These are phyloP conservation scores for Oryza nivara DNA, from an alignment of 176 grass and related monocot genomes.

Conservation along the genomic window DNA sequence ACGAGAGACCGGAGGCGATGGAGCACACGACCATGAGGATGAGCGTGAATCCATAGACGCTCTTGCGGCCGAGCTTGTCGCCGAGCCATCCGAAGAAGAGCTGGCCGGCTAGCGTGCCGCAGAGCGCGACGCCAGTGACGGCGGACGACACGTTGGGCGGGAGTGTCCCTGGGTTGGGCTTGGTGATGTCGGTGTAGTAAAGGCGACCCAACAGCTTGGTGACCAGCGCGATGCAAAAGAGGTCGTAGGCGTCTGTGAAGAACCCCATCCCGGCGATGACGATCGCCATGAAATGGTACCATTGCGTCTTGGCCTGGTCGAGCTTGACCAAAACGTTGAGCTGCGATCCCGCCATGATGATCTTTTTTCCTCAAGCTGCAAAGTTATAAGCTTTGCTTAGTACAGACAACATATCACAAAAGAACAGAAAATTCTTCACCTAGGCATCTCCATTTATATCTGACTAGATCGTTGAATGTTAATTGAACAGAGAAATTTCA, in stretches of 20 bases:
- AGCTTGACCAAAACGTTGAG: neutral
- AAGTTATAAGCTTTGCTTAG: neutral
- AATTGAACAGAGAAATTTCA: no score
- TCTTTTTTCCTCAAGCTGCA: neutral
- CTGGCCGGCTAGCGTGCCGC: neutral
- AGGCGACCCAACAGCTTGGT: constrained; percentile 31
- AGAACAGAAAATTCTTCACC: no score
- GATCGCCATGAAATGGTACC: constrained; percentile 19
- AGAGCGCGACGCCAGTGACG: neutral
- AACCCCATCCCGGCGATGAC: constrained; percentile 37
- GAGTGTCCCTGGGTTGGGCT: neutral
- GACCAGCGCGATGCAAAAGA: constrained; percentile 11
- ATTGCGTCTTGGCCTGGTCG: neutral
- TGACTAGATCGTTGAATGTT: no score
- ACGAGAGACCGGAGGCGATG: constrained; percentile 62
- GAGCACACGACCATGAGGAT: constrained; percentile 74
- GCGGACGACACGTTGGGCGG: neutral
- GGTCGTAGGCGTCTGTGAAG: constrained; percentile 41
- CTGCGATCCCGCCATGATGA: neutral
- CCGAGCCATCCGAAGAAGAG: constrained; percentile 4
- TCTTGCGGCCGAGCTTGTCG: neutral
- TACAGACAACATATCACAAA: neutral
- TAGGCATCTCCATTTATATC: no score
- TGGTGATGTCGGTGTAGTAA: constrained; percentile 25
- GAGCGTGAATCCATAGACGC: constrained; percentile 78